Base-by-base conservation (phyloP, 345 rosid genomes). In the Limnanthes douglasii region DNA sequence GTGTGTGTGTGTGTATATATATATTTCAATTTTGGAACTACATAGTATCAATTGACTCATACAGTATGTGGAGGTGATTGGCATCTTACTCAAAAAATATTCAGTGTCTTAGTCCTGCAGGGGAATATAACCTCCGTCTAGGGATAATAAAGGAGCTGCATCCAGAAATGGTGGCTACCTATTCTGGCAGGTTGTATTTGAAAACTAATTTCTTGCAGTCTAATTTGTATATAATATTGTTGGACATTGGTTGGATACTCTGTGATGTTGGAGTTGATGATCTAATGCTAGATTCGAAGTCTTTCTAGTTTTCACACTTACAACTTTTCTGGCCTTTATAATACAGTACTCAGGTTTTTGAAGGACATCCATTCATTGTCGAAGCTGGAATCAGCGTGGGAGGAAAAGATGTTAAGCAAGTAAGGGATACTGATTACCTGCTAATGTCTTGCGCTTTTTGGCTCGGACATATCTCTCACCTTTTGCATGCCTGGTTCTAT, bases 41-140 rank as follows among this genome's bases (percentile, higher is more conserved):
- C 35, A 14, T 31, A 5, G 15, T 11, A 31, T 31, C 24, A 21
- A 7, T 21, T 21, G 4, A 21, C 4, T 14, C 34, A 1, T 31
- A 16, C 23, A 42, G 6, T 19, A 18, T 39, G 22, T 31, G 6
- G 8, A 21, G 8, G 29, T 39, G 3, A n/a, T 11, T 34, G 35
- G 15, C 19, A 23, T 18, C 2, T 35, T 39, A 26, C 41, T 46
- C n/a, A 38, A 11, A 14, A 41, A n/a, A n/a, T n/a, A n/a, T n/a
- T n/a, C n/a, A 83, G 97, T 83, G 97, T 60, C 97, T 88, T 50
- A 88, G 95, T 61, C 95, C 97, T 42, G 95, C 97, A 11, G 95
- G 90, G 34, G 97, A 88, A 40, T 88, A 88, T 60, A 88, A 88
- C 70, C 97, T 88, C 44, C 97, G 93, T 49, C 78, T 83, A 39